phyloP scores from a whole-genome alignment of 345 rosid genomes.

The Heritiera fomes region DNA sequence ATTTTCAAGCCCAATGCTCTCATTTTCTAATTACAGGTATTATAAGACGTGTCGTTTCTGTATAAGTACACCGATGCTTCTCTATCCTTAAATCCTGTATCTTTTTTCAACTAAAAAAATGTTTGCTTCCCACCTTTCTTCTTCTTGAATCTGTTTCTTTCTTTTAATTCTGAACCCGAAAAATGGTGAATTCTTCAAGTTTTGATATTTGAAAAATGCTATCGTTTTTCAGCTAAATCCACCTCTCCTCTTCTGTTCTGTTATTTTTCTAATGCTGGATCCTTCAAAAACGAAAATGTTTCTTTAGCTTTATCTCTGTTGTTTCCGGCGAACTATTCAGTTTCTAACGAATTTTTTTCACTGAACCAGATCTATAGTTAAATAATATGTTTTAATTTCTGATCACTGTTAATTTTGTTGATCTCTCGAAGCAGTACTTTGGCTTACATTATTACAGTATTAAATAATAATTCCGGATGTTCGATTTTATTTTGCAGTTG shows the following conservation, averaged over 20 bases:
- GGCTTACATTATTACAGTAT: background rate
- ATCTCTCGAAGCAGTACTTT: background rate
- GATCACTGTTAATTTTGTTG: background rate
- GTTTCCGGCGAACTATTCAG: background rate
- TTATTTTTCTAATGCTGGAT: background rate
- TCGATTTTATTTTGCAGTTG: conserved; percentile 27
- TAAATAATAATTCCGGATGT: background rate
- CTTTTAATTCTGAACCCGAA: background rate
- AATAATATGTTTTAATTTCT: conserved; percentile 5
- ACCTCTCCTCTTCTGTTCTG: background rate
- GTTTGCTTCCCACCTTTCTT: background rate
- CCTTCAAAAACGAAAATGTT: background rate
- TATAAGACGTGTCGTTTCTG: background rate
- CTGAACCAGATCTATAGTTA: background rate
- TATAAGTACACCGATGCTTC: background rate
- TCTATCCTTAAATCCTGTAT: background rate
- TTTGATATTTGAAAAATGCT: background rate
- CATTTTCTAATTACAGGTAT: background rate
- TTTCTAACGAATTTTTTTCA: background rate
- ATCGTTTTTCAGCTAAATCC: conserved; percentile 9
- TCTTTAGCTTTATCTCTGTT: background rate
- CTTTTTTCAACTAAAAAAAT: background rate
- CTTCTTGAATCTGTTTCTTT: conserved; percentile 13
- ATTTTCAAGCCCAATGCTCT: conserved; percentile 6
- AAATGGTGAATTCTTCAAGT: conserved; percentile 21